Base-by-base conservation (phyloP, 1,284 basidiomycete genomes). In the Sparassis latifolia region DNA sequence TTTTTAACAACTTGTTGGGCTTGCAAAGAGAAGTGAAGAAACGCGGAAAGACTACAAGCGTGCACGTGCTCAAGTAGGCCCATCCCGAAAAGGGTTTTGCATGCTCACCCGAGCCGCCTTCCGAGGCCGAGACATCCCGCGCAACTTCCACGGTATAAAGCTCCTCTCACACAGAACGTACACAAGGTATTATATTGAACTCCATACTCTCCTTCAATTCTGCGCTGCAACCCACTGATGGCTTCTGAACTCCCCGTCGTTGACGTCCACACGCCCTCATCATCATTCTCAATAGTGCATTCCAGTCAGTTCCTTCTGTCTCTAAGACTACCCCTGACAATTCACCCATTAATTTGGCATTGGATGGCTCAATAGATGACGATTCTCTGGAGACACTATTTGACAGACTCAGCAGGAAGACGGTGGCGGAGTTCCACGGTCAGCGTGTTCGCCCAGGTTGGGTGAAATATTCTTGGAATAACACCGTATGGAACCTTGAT, bases 391-490 rank as follows among this genome's bases (percentile, higher is more conserved):
- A 74, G 32, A 71, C 74, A 28, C 71, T 91, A 28, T 84, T 76
- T 58, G 79, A 85, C 60, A 86, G 84, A 55, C 74, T 91, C 44
- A 83, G 75, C 57, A 71, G 78, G 55, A 91, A 90, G 67, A 61
- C 70, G 1, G 71, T 74, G 39, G 71, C 72, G 0, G 78, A 79
- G 33, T 82, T 80, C 58, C 69, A 74, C 51, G 77, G 78, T 9
- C 67, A 77, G 52, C 76, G 76, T 28, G 78, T 91, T 27, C 80
- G 79, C 27, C 70, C 84, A 29, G 86, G 86, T 33, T 90, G 87
- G 86, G 72, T 91, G 46, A 91, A 89, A 61, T 91, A 91, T 62
- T 78, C 84, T 51, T 89, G 81, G 73, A 80, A 80, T 56, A 77
- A 76, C n/a, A 71, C 79, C 0, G 67, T 85, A 41, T 91, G 88